A percentile compares a stretch with the other conserved stretches of the same genome.
These are phyloP conservation scores for Chaetomium strumarium DNA, from an alignment of 2,329 filamentous ascomycete genomes.

Conservation along the genomic window DNA sequence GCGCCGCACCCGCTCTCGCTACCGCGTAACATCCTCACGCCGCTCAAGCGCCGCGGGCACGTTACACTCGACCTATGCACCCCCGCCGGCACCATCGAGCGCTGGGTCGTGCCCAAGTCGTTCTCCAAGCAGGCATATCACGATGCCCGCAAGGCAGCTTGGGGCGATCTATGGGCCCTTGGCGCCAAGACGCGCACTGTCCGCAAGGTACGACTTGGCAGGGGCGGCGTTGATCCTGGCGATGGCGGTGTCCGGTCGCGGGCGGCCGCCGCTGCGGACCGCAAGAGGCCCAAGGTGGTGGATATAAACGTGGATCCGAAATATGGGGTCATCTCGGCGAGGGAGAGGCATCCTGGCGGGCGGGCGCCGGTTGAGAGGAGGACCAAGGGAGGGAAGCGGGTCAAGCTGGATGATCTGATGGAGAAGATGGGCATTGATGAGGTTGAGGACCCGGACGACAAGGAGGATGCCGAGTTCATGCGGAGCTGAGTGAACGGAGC, in stretches of 20 bases:
- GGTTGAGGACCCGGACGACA: constrained; percentile 20
- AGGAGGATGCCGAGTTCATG: constrained; percentile 18
- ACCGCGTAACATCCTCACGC: constrained; percentile 70
- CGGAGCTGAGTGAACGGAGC: neutral
- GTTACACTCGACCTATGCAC: constrained; percentile 90
- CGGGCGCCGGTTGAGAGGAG: constrained; percentile 32
- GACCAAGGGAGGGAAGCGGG: constrained; percentile 38
- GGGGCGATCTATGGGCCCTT: constrained; percentile 94
- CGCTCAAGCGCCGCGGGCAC: constrained; percentile 83
- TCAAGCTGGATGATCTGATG: constrained; percentile 34
- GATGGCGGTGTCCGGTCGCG: constrained; percentile 43
- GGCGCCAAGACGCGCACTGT: constrained; percentile 79
- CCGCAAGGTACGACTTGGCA: constrained; percentile 56
- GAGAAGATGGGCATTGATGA: constrained; percentile 32
- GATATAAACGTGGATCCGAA: constrained; percentile 31
- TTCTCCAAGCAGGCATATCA: constrained; percentile 79
- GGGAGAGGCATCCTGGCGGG: constrained; percentile 29
- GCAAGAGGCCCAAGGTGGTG: constrained; percentile 38
- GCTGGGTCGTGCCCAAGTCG: constrained; percentile 84
- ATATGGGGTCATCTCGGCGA: constrained; percentile 35
- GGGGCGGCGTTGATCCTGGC: constrained; percentile 30
- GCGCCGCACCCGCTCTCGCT: constrained; percentile 58
- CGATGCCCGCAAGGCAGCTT: constrained; percentile 81
- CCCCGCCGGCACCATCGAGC: constrained; percentile 74
- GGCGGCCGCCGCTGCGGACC: constrained; percentile 24